These are phyloP conservation scores for Thelonectria blattea DNA, from an alignment of 2,329 filamentous ascomycete species.

Conservation along the genomic window DNA sequence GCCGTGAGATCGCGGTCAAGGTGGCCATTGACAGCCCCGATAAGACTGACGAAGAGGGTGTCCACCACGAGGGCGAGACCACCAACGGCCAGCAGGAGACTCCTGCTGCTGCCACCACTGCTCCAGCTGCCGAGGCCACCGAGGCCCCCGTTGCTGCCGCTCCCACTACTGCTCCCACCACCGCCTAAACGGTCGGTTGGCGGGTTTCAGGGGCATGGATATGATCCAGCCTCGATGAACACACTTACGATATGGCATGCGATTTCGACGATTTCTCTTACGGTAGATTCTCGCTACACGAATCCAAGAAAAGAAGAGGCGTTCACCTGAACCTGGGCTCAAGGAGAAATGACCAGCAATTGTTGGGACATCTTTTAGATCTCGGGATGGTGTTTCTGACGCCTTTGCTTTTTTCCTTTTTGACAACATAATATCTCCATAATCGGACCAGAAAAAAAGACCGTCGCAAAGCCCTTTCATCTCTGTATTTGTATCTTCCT, in stretches of 20 bases:
- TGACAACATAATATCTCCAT: constrained; percentile 42
- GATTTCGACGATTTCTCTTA: constrained; percentile 49
- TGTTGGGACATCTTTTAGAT: constrained; percentile 38
- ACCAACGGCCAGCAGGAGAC: constrained; percentile 50
- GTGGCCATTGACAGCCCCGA: constrained; percentile 99
- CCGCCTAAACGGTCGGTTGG: constrained; percentile 41
- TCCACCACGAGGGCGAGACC: constrained; percentile 54
- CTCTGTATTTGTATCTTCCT: constrained; percentile 45
- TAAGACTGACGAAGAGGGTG: constrained; percentile 89
- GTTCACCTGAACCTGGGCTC: constrained; percentile 36
- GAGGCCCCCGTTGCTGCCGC: constrained; percentile 40
- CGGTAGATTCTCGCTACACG: constrained; percentile 44
- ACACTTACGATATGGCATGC: constrained; percentile 49
- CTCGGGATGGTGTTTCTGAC: constrained; percentile 37
- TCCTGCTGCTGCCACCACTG: constrained; percentile 27
- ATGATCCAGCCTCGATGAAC: constrained; percentile 39
- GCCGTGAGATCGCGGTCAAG: constrained; percentile 99
- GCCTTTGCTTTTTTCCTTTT: constrained; percentile 37
- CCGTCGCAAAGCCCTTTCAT: constrained; percentile 24
- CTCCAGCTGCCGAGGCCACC: constrained; percentile 38
- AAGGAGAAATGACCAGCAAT: constrained; percentile 36
- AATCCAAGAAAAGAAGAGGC: constrained; percentile 37
- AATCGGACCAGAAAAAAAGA: constrained; percentile 36
- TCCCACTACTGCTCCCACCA: constrained; percentile 33
- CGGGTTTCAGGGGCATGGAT: constrained; percentile 37